Evolutionary conservation across 495 filamentous ascomycete genomes (phyloP), one percentile per base, ranked within the genome.

Genomic region (Trichoderma erinaceum): DNA sequence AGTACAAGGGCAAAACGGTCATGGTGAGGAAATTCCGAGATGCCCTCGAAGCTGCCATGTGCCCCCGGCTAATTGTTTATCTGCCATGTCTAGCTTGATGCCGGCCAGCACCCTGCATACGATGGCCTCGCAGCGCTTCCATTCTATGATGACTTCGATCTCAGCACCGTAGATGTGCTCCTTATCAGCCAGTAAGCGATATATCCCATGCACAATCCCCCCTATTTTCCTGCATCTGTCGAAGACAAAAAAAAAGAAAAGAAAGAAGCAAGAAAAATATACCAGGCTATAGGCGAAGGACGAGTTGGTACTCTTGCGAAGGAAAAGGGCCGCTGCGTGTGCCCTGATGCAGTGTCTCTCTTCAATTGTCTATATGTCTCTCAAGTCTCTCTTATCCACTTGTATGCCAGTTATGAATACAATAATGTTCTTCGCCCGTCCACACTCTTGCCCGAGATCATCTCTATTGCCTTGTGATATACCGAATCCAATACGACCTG

Each of bases 1-100:
- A 97, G 74, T 99, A 99, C 84, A 99, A 98, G 75, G 95, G 95
- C 23, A 99, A 99, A 75, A 98, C 95, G 7, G 91, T 99, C 68
- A 99, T 99, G 95, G 92, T 94, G 80, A 68, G 88, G 79, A 41
- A 13, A n/a, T 4, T 35, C 23, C 25, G 11, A 4, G 56, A 25
- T 4, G 23, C 27, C 6, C 10, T 2, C 23, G 44, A 43, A 5
- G n/a, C 69, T 71, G 43, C 18, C 63, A 41, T 2, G n/a, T 38
- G 38, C 66, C 63, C 27, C 32, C n/a, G 52, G 23, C 52, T 61
- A 61, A 61, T 32, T 27, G 23, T 15, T 29, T n/a, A 13, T 32
- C 23, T 27, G 1, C 64, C 29, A 35, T 58, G 46, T 71, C 70
- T 73, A 96, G 92, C 90, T 99, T 65, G 95, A 99, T 82, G 95